Percentiles rank a stretch among this genome's conserved stretches.
Evolutionary conservation across 1,284 basidiomycete species (phyloP).

Genomic region (Ganoderma sinense): DNA sequence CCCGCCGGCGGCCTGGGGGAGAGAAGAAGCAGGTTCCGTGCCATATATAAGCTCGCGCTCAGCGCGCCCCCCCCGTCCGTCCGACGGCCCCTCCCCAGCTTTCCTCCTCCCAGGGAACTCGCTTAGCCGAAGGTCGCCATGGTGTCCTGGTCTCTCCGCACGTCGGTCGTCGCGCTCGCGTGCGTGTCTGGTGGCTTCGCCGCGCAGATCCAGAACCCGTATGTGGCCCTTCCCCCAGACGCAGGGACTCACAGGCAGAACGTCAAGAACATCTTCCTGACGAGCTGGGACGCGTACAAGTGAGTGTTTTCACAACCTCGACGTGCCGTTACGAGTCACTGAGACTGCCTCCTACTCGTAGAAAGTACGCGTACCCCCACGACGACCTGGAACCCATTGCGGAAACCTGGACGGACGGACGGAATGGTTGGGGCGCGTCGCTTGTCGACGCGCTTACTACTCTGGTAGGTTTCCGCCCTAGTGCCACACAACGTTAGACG

Average conservation of each 20-base stretch:
- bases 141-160: conserved; percentile 28
- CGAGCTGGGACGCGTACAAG: conserved; percentile 67
- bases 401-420: conserved; percentile 56
- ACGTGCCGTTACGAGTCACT: neutral
- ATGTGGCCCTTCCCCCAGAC: conserved; percentile 51
- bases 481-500: neutral
- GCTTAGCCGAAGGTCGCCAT: conserved; percentile 22
- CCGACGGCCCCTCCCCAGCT: conserved; percentile 5
- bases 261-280: conserved; percentile 61
- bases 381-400: conserved; percentile 67
- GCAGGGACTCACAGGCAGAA: conserved; percentile 49
- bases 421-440: conserved; percentile 76
- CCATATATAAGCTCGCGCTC: conserved; percentile 15
- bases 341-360: conserved; percentile 33
- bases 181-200: conserved; percentile 32
- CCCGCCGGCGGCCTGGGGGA: neutral
- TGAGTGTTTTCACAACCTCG: conserved; percentile 38
- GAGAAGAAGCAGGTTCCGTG: conserved; percentile 14
- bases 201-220: conserved; percentile 47
- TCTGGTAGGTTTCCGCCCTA: conserved; percentile 51
- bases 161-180: conserved; percentile 31
- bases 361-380: conserved; percentile 67
- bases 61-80: neutral
- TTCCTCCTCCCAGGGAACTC: neutral
- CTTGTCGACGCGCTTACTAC: conserved; percentile 72